Conservation (phyloP, 2,329 filamentous ascomycete species). For the Macrophomina phaseolina region DNA sequence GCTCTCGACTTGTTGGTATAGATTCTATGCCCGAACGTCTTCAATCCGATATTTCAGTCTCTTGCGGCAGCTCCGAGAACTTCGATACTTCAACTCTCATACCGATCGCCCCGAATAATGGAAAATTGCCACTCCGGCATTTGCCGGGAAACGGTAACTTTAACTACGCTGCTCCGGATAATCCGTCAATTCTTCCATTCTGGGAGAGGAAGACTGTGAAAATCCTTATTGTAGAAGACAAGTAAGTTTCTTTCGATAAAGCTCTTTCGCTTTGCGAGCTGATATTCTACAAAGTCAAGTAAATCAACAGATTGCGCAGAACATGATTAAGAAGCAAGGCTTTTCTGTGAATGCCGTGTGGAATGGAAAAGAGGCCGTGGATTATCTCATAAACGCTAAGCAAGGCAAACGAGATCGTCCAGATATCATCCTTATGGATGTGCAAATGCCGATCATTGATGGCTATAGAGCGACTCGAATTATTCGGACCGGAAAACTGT, state of each 20-base stretch:
- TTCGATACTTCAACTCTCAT: slow-evolving; percentile 52
- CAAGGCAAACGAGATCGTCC: slow-evolving; percentile 61
- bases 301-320: slow-evolving; percentile 77
- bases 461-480: slow-evolving; percentile 79
- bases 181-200: slow-evolving; percentile 53
- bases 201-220: slow-evolving; percentile 68
- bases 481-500: slow-evolving; percentile 70
- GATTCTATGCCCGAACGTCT: slow-evolving; percentile 71
- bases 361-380: slow-evolving; percentile 79
- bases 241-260: slow-evolving; percentile 52
- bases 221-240: slow-evolving; percentile 82
- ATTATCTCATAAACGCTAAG: slow-evolving; percentile 68
- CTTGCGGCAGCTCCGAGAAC: slow-evolving; percentile 70
- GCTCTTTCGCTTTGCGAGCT: slow-evolving; percentile 37
- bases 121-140: background rate
- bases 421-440: slow-evolving; percentile 79
- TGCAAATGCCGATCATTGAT: slow-evolving; percentile 72
- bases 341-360: slow-evolving; percentile 74
- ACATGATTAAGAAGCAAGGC: slow-evolving; percentile 74
- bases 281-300: slow-evolving; percentile 50
- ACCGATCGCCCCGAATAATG: slow-evolving; percentile 35
- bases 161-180: slow-evolving; percentile 36
- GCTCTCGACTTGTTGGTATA: slow-evolving; percentile 64
- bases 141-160: slow-evolving; percentile 22
- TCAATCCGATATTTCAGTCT: slow-evolving; percentile 62